Conservation (phyloP, 1,284 basidiomycete species). For the Thelephora terrestris region DNA sequence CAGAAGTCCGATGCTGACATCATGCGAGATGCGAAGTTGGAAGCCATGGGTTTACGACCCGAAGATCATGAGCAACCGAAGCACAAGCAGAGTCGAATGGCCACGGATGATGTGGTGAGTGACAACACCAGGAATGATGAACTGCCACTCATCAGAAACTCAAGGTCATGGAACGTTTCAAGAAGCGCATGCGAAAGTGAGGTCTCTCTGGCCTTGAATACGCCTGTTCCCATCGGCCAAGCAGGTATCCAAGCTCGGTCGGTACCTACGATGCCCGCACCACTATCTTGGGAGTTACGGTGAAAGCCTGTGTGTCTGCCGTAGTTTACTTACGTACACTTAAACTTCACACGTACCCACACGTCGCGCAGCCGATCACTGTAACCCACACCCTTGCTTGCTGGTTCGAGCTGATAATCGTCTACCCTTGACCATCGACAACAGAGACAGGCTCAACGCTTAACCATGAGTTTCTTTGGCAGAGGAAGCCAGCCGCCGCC, state of each 20-base stretch:
- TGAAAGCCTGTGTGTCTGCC: too few species aligned
- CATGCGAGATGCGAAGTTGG: conserved; percentile 72
- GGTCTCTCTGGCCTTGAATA: neutral
- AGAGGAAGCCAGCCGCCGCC: conserved; percentile 28
- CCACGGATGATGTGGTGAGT: conserved; percentile 82
- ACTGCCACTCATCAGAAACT: neutral
- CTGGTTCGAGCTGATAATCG: too few species aligned
- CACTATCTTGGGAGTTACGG: neutral
- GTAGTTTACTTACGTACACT: too few species aligned
- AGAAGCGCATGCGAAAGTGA: conserved; percentile 74
- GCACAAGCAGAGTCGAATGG: conserved; percentile 63
- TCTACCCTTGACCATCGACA: neutral
- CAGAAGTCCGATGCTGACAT: conserved; percentile 82
- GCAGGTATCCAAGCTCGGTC: conserved; percentile 1
- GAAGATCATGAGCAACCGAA: conserved; percentile 39
- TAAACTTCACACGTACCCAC: too few species aligned
- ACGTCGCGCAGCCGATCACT: too few species aligned
- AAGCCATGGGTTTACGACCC: conserved; percentile 67
- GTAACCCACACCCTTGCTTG: too few species aligned
- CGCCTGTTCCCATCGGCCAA: too few species aligned
- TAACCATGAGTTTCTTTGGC: conserved; percentile 41
- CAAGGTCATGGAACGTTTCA: conserved; percentile 81
- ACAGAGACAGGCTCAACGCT: too few species aligned
- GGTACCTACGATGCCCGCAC: neutral
- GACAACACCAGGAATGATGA: conserved; percentile 8